Evolutionary conservation across 2,329 filamentous ascomycete genomes (phyloP), one percentile per base, ranked within the genome.

Genomic region (Akanthomyces dipterigenus): DNA sequence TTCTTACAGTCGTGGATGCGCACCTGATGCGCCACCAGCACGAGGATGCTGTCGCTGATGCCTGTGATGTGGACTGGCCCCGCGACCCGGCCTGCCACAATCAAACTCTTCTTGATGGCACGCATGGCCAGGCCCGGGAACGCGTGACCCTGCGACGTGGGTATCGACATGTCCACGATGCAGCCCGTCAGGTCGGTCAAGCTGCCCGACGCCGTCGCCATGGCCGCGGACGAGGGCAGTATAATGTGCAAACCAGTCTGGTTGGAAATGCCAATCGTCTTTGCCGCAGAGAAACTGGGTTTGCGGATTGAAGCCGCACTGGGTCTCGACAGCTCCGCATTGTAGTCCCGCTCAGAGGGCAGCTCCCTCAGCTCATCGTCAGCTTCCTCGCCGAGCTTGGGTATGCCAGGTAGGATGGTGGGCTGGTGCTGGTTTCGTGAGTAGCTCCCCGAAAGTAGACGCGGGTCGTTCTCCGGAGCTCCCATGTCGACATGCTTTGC

Each of bases 1-100:
- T 92, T 83, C 49, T 78, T 80, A 70, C 91, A 96, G 66, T 93
- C 89, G 72, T 99, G 95, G 78, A 99, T 93, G 24, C 95, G 85
- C 68, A 96, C 91, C 73, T 99, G 95, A n/a, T 89, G 83, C 57
- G 90, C 89, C 7, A 85, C 81, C 3, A 96, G 86, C 0, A 97
- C 85, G 16, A 96, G 74, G n/a, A 91, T 83, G 64, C 87, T 90
- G 67, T 91, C 79, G 55, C 80, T 77, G 1, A 96, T 77, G 1
- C 81, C 82, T 0, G 93, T 98, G 56, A 98, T 83, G 70, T 98
- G 93, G 9, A 88, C 86, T 0, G 95, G 85, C 0, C 95, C 95
- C 45, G 82, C 80, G 6, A 97, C 89, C 60, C 85, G 84, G 0
- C 93, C 92, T 43, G 88, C 89, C 16, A 97, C 77, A 28, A 99